These are phyloP conservation scores for Orbilia blumenaviensis DNA, from an alignment of 2,329 filamentous ascomycete species.

Conservation along the genomic window DNA sequence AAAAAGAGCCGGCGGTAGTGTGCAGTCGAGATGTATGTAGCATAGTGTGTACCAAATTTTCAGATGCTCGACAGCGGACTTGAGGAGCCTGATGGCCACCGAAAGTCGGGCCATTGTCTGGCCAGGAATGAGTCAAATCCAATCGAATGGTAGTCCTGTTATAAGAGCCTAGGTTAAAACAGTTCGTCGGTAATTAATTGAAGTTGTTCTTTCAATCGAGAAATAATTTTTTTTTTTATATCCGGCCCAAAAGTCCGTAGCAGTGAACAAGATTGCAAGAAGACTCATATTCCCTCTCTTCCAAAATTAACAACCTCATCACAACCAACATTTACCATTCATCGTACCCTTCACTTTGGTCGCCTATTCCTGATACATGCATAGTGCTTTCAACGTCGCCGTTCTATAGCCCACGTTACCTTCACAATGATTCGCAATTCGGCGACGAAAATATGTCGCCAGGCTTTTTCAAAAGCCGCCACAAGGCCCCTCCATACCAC, in stretches of 20 bases:
- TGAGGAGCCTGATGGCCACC: slow-evolving; percentile 24
- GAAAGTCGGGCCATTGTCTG: slow-evolving; percentile 27
- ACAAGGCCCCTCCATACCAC: slow-evolving; percentile 61
- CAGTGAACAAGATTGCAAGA: neutral
- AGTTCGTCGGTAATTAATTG: slow-evolving; percentile 9
- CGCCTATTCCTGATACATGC: slow-evolving; percentile 23
- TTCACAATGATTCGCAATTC: slow-evolving; percentile 49
- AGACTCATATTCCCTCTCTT: slow-evolving; percentile 42
- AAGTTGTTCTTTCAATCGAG: neutral
- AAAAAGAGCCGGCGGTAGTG: slow-evolving; percentile 8
- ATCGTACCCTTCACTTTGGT: neutral
- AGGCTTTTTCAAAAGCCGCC: slow-evolving; percentile 49
- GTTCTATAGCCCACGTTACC: slow-evolving; percentile 4
- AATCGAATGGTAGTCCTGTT: neutral
- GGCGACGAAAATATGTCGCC: slow-evolving; percentile 49
- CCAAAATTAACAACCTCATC: neutral
- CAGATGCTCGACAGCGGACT: slow-evolving; percentile 9
- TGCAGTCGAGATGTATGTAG: slow-evolving; percentile 12
- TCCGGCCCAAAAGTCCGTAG: slow-evolving; percentile 15
- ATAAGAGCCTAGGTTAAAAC: slow-evolving; percentile 3
- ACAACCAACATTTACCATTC: neutral
- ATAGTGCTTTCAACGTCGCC: slow-evolving; percentile 3
- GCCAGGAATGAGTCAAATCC: slow-evolving; percentile 20
- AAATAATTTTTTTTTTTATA: slow-evolving; percentile 47
- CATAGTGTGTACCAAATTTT: too few relatives aligned